Percentiles rank a stretch among this genome's conserved stretches.
Evolutionary conservation across 208 protist species (phyloP).

Genomic region (Strigomonas culicis): DNA sequence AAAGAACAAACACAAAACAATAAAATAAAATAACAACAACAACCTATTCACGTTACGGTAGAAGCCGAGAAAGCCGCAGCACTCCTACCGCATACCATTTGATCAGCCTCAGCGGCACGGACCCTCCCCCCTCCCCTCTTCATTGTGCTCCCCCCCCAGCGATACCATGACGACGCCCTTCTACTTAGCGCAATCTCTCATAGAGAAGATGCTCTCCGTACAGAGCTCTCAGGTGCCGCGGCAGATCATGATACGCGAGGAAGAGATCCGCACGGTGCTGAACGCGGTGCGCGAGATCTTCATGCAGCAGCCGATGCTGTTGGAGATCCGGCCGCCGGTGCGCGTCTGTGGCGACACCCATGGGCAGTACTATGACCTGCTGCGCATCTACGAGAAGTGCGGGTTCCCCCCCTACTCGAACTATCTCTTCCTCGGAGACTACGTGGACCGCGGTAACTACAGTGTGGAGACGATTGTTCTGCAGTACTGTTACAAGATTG

Average conservation of each 20-base stretch:
- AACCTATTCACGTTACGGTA: too few relatives aligned
- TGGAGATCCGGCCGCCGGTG: conserved; percentile 80
- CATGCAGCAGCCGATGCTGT: conserved; percentile 83
- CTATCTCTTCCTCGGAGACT: conserved; percentile 98
- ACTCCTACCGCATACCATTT: too few relatives aligned
- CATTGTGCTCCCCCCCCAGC: not conserved
- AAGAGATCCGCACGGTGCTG: conserved; percentile 81
- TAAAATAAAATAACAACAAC: too few relatives aligned
- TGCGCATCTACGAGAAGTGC: conserved; percentile 74
- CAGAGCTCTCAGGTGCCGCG: conserved; percentile 53
- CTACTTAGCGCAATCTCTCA: conserved; percentile 44
- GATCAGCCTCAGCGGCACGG: too few relatives aligned
- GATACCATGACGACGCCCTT: conserved; percentile 12
- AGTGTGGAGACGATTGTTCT: conserved; percentile 71
- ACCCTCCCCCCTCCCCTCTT: too few relatives aligned
- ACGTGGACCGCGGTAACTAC: conserved; percentile 94
- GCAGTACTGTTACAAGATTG: conserved; percentile 76
- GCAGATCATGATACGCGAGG: conserved; percentile 75
- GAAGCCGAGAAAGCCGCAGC: too few relatives aligned
- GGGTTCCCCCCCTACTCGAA: conserved; percentile 35
- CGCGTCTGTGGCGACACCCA: conserved; percentile 87
- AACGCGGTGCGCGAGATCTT: conserved; percentile 75
- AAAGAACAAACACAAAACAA: too few relatives aligned
- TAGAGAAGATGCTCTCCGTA: conserved; percentile 67
- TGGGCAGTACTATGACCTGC: conserved; percentile 77